A percentile compares a stretch with the other conserved stretches of the same genome.
Conservation (phyloP, 495 filamentous ascomycete genomes). For the Thermothielavioides terrestris region DNA sequence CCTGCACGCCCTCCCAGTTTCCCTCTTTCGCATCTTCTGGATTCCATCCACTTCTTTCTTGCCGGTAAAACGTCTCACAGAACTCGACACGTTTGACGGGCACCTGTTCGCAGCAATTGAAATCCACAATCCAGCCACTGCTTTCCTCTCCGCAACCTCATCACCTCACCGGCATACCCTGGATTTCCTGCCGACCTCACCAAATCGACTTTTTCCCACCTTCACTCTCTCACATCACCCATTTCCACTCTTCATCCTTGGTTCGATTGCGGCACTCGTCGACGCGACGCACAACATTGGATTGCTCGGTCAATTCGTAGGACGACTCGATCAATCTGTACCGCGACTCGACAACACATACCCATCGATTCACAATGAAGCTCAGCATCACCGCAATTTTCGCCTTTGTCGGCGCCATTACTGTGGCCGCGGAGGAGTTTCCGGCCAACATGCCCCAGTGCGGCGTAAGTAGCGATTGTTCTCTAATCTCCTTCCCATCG, state of each 20-base stretch:
- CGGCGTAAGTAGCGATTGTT: constrained; percentile 30
- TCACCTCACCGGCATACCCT: not conserved
- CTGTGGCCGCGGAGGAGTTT: constrained; percentile 23
- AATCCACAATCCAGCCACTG: not conserved
- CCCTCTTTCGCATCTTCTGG: not conserved
- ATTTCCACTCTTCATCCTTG: not conserved
- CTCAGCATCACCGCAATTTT: constrained; percentile 21
- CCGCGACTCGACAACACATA: not conserved
- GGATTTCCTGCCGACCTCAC: not conserved
- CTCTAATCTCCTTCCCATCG: too few species aligned
- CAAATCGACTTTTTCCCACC: not conserved
- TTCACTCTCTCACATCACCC: not conserved
- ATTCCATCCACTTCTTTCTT: not conserved
- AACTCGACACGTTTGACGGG: not conserved
- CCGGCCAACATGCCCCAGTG: constrained; percentile 27
- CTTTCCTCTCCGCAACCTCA: not conserved
- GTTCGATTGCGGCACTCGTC: not conserved
- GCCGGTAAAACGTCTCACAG: not conserved
- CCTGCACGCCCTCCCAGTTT: not conserved
- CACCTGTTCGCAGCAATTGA: not conserved
- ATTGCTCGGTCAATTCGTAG: not conserved
- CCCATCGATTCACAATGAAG: constrained; percentile 40
- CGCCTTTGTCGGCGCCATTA: constrained; percentile 21
- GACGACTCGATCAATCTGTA: constrained; percentile 1
- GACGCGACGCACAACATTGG: not conserved